Conservation (phyloP, 2,329 filamentous ascomycete species). For the Onygenales sp. region DNA sequence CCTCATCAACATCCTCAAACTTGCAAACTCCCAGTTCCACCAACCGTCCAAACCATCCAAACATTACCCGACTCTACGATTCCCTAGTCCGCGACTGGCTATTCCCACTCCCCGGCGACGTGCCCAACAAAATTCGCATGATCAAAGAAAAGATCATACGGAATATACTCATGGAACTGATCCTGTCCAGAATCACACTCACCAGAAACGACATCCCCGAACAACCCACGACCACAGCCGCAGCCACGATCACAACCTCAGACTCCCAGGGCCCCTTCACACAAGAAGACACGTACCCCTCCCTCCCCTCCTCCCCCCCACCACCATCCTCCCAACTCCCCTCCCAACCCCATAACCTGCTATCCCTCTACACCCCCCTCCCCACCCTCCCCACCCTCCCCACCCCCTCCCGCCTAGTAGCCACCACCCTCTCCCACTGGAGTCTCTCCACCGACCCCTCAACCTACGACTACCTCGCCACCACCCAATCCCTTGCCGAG, state of each 20-base stretch:
- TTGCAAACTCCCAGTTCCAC: background rate
- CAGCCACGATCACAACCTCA: background rate
- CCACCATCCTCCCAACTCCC: background rate
- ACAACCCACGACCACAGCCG: background rate
- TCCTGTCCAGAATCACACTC: conserved; percentile 21
- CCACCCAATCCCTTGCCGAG: conserved; percentile 10
- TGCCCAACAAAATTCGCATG: conserved; percentile 28
- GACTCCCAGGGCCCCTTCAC: background rate
- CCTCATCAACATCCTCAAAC: conserved; percentile 7
- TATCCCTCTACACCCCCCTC: conserved; percentile 24
- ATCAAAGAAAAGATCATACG: conserved; percentile 30
- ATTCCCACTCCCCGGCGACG: conserved; percentile 20
- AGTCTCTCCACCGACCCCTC: conserved; percentile 22
- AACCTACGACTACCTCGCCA: conserved; percentile 25
- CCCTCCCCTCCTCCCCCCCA: background rate
- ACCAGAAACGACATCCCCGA: background rate
- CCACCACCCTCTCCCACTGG: conserved; percentile 29
- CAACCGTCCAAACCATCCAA: background rate
- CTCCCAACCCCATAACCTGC: background rate
- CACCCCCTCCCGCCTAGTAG: conserved; percentile 8
- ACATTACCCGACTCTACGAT: conserved; percentile 25
- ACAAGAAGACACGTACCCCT: background rate
- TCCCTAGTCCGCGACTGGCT: conserved; percentile 28
- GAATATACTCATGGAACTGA: conserved; percentile 26
- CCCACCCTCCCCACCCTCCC: conserved; percentile 11